Base-by-base conservation (phyloP, 495 filamentous ascomycete species). In the Penicillium goetzii region DNA sequence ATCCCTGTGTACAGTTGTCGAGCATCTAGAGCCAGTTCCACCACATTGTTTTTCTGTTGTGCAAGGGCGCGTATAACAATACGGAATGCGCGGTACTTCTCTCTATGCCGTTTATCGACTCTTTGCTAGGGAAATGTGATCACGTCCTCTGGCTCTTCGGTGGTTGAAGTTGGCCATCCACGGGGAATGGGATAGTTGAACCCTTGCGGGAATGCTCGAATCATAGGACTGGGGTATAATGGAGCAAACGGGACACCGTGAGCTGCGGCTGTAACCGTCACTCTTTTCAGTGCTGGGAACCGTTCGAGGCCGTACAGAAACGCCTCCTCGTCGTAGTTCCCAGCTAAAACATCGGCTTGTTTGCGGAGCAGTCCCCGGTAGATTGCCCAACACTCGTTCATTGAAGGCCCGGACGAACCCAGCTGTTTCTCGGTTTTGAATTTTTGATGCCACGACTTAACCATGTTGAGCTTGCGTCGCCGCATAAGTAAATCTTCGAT, bases 221-320 rank as follows among this genome's bases (percentile, higher is more conserved):
- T 76, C 68, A 72, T 76, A 4, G 72, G 71, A 3, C 69, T 74
- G 40, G 60, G 51, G 58, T 72, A 72, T 11, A 72, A 41, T 25
- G 69, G 72, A 12, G 56, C 55, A 41, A 68, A 58, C 33, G 49
- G 58, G 28, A 30, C 7, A 36, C 45, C 32, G 19, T 60, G 45
- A 30, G 58, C 45, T 19, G 28, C 45, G 25, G 45, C 43, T n/a
- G 58, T 60, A n/a, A 60, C 32, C 6, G 58, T 60, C 41, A 60
- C 58, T 41, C 58, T 60, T 26, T 49, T 60, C 32, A 60, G 30
- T 33, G 45, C 32, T 50, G 58, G 21, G 30, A 61, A 65, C 40
- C 56, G 57, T n/a, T 65, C 55, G 12, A 65, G 23, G 19, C 57
- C 58, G 17, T 50, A 65, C 33, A 52, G 17, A 25, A 65, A 65